phyloP scores from a whole-genome alignment of 2,329 filamentous ascomycete species.

The Leptosphaerulina australis region DNA sequence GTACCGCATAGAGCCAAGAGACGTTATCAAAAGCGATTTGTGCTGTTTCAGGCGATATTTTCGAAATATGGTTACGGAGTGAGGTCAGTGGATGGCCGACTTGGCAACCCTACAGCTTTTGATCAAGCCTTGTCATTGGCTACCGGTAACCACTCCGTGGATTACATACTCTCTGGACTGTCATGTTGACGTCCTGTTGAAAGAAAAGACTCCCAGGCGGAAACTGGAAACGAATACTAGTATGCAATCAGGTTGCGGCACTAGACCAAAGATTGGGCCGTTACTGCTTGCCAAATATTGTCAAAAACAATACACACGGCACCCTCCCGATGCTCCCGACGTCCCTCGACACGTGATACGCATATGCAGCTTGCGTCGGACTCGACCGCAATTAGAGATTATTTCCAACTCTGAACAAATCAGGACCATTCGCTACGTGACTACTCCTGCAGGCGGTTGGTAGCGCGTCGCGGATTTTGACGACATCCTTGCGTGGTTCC shows the following conservation, averaged over 20 bases:
- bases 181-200: conserved; percentile 1
- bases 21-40: conserved; percentile 14
- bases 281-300: neutral
- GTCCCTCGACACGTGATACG: conserved; percentile 23
- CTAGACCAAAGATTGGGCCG: neutral
- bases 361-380: conserved; percentile 21
- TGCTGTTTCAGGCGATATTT: conserved; percentile 13
- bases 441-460: conserved; percentile 24
- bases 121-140: conserved; percentile 10
- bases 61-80: conserved; percentile 18
- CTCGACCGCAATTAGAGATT: conserved; percentile 31
- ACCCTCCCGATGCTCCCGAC: conserved; percentile 14
- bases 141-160: conserved; percentile 1
- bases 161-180: too few species aligned
- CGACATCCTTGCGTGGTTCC: conserved; percentile 19
- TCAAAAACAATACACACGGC: conserved; percentile 9
- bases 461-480: conserved; percentile 26
- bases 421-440: conserved; percentile 31
- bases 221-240: neutral
- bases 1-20: conserved; percentile 10
- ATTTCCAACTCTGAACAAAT: conserved; percentile 28
- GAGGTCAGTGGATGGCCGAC: conserved; percentile 14
- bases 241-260: neutral
- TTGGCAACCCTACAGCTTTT: conserved; percentile 12
- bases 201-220: too few species aligned